A percentile compares a stretch with the other conserved stretches of the same genome.
Conservation (phyloP, 2,329 filamentous ascomycete species). For the Lasiodiplodia theobromae region DNA sequence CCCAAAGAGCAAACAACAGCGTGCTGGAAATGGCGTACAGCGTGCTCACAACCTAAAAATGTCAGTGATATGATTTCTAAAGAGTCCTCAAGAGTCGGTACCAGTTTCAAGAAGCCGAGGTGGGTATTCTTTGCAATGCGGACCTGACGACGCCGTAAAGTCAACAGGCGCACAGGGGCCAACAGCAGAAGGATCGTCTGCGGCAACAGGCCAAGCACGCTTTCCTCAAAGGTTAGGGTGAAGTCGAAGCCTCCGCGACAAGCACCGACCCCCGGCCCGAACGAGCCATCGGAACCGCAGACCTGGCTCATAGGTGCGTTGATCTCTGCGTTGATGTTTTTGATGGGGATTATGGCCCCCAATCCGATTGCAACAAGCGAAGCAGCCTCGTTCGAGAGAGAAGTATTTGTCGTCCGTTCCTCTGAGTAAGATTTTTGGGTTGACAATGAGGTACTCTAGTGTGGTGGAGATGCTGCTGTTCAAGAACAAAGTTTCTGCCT, state of each 20-base stretch:
- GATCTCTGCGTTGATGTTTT: background rate
- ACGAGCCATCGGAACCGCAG: constrained; percentile 36
- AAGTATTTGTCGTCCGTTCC: background rate
- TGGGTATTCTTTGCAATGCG: constrained; percentile 31
- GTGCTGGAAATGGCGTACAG: constrained; percentile 37
- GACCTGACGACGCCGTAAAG: constrained; percentile 34
- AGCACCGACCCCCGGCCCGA: constrained; percentile 35
- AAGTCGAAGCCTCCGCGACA: constrained; percentile 41
- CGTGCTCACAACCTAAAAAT: constrained; percentile 30
- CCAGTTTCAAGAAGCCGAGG: constrained; percentile 11
- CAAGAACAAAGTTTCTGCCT: constrained; percentile 7
- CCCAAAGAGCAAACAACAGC: constrained; percentile 35
- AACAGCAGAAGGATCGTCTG: constrained; percentile 38
- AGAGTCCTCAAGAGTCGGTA: constrained; percentile 19
- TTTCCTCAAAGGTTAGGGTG: constrained; percentile 41
- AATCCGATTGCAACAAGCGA: background rate
- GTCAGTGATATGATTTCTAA: constrained; percentile 33
- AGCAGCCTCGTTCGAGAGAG: background rate
- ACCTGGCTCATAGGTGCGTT: constrained; percentile 19
- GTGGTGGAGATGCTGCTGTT: background rate
- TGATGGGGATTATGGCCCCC: background rate
- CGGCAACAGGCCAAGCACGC: constrained; percentile 38
- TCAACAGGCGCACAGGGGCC: constrained; percentile 39
- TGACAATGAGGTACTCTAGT: background rate
- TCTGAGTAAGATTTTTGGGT: background rate